phyloP scores from a whole-genome alignment of 176 grass and related monocot genomes.

The Dactylis glomerata region DNA sequence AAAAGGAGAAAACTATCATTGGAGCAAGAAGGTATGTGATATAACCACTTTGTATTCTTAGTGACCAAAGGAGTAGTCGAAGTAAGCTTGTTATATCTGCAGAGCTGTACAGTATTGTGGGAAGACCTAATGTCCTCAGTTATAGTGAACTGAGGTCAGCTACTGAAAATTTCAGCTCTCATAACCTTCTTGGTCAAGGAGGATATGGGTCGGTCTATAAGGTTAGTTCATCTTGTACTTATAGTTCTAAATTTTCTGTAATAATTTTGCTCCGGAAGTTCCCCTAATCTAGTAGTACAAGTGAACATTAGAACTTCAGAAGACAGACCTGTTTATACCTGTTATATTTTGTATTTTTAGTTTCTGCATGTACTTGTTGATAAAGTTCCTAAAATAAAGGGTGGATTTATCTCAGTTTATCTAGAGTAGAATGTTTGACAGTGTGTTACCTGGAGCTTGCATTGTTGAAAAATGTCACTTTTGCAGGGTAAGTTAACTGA shows the following conservation, averaged over 20 bases:
- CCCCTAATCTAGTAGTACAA: neutral
- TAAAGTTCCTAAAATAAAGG: neutral
- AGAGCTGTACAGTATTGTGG: slow-evolving; percentile 55
- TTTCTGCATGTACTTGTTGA: neutral
- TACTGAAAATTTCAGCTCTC: slow-evolving; percentile 60
- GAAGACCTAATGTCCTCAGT: slow-evolving; percentile 56
- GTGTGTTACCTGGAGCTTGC: neutral
- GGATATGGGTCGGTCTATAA: slow-evolving; percentile 88
- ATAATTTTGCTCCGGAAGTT: slow-evolving; percentile 12
- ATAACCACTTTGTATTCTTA: neutral
- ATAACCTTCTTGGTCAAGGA: slow-evolving; percentile 76
- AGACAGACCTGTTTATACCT: neutral
- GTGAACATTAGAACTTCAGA: neutral
- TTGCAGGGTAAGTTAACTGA: slow-evolving; percentile 69
- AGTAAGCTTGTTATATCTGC: slow-evolving; percentile 19
- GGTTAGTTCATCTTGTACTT: slow-evolving; percentile 30
- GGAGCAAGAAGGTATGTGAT: neutral
- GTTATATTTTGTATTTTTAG: neutral
- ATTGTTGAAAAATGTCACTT: neutral
- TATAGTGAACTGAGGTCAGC: slow-evolving; percentile 67
- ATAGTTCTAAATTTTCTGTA: neutral
- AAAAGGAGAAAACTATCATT: neutral
- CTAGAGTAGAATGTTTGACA: neutral
- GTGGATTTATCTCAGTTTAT: neutral
- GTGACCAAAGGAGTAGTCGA: neutral